These are phyloP conservation scores for Beauveria scarabaeidicola DNA, from an alignment of 2,329 filamentous ascomycete species.

Conservation along the genomic window DNA sequence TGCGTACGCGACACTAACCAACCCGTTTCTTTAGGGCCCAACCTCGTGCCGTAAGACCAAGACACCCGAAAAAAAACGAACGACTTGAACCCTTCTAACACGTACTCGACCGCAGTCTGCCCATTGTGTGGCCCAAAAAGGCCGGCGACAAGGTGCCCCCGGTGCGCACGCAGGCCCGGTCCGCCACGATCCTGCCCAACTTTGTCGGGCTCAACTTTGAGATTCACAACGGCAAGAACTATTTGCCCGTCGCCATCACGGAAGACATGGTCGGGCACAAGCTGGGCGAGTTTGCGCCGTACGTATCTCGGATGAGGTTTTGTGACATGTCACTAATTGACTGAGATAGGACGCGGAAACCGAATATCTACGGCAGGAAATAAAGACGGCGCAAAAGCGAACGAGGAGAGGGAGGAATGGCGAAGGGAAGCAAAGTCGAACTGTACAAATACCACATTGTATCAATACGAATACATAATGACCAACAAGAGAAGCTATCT, in stretches of 20 bases:
- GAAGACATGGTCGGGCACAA: constrained; percentile 97
- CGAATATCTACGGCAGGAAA: constrained; percentile 40
- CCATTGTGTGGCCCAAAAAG: constrained; percentile 51
- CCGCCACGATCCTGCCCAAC: constrained; percentile 83
- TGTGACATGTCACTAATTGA: not conserved
- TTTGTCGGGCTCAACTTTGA: constrained; percentile 87
- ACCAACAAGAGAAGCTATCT: not conserved
- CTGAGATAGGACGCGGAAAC: constrained; percentile 43
- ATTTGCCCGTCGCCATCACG: constrained; percentile 73
- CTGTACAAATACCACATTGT: constrained; percentile 23
- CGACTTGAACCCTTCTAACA: constrained; percentile 3
- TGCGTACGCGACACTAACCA: not conserved
- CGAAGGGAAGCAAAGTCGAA: constrained; percentile 1
- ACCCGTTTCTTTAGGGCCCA: constrained; percentile 31
- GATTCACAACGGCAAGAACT: constrained; percentile 85
- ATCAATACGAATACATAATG: constrained; percentile 18
- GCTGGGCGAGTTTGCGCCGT: constrained; percentile 86
- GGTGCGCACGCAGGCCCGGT: constrained; percentile 78
- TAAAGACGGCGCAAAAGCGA: not conserved
- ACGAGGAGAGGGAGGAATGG: not conserved
- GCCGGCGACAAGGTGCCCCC: constrained; percentile 57
- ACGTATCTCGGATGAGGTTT: constrained; percentile 32
- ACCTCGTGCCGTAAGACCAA: constrained; percentile 44
- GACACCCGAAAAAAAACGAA: not conserved
- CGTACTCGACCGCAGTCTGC: constrained; percentile 37